Conservation (phyloP, 768 basidiomycete genomes). For the Mrakia frigida region DNA sequence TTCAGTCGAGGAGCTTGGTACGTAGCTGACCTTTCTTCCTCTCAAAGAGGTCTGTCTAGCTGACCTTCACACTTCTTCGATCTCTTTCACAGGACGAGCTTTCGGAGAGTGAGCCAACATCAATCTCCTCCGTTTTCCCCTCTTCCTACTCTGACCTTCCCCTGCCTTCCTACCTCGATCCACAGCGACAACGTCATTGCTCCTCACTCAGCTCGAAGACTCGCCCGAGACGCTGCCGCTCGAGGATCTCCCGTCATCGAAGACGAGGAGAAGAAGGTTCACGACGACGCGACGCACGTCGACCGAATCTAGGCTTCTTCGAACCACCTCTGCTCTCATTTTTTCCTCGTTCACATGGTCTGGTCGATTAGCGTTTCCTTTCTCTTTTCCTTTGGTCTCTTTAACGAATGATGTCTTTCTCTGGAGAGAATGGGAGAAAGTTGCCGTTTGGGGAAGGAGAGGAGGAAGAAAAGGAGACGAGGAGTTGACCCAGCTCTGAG, state of each 20-base stretch:
- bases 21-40: too few relatives aligned
- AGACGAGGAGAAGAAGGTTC: conserved; percentile 9
- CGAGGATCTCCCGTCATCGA: not conserved
- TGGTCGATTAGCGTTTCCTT: too few relatives aligned
- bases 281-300: not conserved
- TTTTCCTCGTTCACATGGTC: too few relatives aligned
- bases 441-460: too few relatives aligned
- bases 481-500: too few relatives aligned
- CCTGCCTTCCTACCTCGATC: not conserved
- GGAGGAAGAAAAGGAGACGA: too few relatives aligned
- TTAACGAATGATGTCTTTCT: too few relatives aligned
- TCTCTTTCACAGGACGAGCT: not conserved
- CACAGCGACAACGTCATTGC: conserved; percentile 11
- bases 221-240: not conserved
- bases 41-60: too few relatives aligned
- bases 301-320: not conserved
- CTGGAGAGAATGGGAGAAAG: too few relatives aligned
- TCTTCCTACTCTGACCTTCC: not conserved
- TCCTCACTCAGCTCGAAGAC: not conserved
- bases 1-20: conserved; percentile 2
- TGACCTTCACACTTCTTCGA: too few relatives aligned
- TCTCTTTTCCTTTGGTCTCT: too few relatives aligned
- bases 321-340: too few relatives aligned
- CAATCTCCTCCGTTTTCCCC: not conserved
- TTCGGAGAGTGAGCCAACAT: not conserved